phyloP scores from a whole-genome alignment of 2,329 filamentous ascomycete genomes.

The Aureobasidium sp. region DNA sequence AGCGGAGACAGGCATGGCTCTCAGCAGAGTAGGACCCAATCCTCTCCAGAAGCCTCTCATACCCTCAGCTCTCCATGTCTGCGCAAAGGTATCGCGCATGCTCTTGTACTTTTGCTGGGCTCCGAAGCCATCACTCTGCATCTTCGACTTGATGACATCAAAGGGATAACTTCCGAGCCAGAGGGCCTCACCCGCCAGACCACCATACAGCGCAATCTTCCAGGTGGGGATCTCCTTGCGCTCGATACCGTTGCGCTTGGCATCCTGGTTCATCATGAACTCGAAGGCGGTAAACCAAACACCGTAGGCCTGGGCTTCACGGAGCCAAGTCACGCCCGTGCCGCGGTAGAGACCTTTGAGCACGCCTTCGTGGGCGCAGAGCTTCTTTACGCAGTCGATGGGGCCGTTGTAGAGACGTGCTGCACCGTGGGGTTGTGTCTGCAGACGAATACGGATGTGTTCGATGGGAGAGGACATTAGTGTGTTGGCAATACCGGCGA shows the following conservation, averaged over 20 bases:
- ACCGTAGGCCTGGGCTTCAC: constrained; percentile 92
- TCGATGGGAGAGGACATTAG: constrained; percentile 87
- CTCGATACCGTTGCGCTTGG: constrained; percentile 64
- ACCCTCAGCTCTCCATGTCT: constrained; percentile 74
- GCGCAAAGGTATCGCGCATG: constrained; percentile 83
- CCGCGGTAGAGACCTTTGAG: constrained; percentile 77
- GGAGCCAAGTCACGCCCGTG: constrained; percentile 72
- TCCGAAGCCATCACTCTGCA: constrained; percentile 95
- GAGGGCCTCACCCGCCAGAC: constrained; percentile 84
- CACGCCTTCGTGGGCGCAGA: constrained; percentile 62
- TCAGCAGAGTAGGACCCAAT: constrained; percentile 78
- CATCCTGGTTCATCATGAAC: constrained; percentile 90
- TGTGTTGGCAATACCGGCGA: constrained; percentile 86
- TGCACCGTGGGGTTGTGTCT: constrained; percentile 89
- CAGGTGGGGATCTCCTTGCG: constrained; percentile 71
- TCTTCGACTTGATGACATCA: constrained; percentile 98
- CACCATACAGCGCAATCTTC: constrained; percentile 89
- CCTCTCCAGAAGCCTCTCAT: constrained; percentile 89
- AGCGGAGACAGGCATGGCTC: constrained; percentile 94
- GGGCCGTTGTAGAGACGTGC: constrained; percentile 74
- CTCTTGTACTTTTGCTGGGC: constrained; percentile 61
- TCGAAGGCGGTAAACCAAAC: constrained; percentile 94
- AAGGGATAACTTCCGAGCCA: constrained; percentile 94
- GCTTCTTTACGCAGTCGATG: constrained; percentile 81
- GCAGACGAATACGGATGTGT: constrained; percentile 90